Conservation (phyloP, 257 asterid species). For the Jasminum sambac region DNA sequence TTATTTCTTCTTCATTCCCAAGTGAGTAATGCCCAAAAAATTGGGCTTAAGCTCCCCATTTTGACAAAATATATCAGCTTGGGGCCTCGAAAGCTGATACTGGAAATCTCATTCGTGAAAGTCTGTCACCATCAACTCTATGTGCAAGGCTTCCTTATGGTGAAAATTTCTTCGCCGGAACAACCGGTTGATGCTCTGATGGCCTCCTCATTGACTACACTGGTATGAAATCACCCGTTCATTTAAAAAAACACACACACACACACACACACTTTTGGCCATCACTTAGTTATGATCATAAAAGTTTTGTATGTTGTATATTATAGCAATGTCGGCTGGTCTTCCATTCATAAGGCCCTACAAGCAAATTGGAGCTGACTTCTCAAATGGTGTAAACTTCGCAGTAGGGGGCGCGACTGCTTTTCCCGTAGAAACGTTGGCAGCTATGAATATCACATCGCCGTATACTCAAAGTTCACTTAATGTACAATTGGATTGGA, state of each 20-base stretch:
- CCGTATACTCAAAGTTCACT: slow-evolving; percentile 12
- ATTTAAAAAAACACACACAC: too few relatives aligned
- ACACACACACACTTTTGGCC: background rate
- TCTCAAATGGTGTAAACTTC: slow-evolving; percentile 8
- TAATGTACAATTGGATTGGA: slow-evolving; percentile 22
- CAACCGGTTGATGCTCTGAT: slow-evolving; percentile 21
- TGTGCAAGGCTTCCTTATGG: slow-evolving; percentile 14
- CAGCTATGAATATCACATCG: background rate
- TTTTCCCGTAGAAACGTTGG: background rate
- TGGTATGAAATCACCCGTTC: background rate
- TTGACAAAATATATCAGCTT: slow-evolving; percentile 20
- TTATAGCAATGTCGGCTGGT: background rate
- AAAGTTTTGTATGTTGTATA: background rate
- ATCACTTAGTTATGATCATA: background rate
- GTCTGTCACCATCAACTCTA: background rate
- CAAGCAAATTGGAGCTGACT: background rate
- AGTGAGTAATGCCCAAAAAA: background rate
- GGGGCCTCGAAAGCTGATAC: slow-evolving; percentile 15
- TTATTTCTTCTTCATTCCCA: background rate
- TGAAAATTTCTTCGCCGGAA: background rate
- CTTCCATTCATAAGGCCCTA: slow-evolving; percentile 9
- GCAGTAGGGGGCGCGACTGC: slow-evolving; percentile 10
- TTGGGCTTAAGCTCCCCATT: background rate
- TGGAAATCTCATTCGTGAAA: slow-evolving; percentile 11
- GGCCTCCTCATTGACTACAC: slow-evolving; percentile 17